Percentiles rank a stretch among this genome's conserved stretches.
Evolutionary conservation across 163 green algal genomes (phyloP).

Genomic region (Prototheca wickerhamii): DNA sequence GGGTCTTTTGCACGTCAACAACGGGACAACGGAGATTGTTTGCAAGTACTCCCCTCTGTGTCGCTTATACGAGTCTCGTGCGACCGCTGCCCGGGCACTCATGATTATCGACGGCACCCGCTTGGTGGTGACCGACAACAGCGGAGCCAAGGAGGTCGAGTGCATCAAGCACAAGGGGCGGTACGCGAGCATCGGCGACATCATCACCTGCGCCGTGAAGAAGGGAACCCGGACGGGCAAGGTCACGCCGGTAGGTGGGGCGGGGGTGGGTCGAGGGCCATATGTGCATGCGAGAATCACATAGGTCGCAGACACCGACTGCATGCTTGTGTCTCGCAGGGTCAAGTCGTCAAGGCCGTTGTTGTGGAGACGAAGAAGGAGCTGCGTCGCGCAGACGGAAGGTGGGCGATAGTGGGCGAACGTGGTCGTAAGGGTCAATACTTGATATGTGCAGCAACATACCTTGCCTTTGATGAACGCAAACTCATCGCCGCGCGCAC

Average conservation of each 20-base stretch:
- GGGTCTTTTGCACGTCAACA: background rate
- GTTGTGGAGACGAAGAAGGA: constrained; percentile 55
- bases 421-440: no score
- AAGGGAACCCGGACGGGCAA: constrained; percentile 15
- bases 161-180: constrained; percentile 43
- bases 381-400: constrained; percentile 28
- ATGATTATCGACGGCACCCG: constrained; percentile 35
- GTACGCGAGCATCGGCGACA: constrained; percentile 41
- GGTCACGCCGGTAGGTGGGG: background rate
- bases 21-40: no score
- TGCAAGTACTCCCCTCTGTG: background rate
- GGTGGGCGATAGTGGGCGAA: no score
- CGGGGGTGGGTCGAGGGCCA: background rate
- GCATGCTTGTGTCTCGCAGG: constrained; percentile 5
- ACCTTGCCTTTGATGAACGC: background rate
- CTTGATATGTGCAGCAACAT: no score
- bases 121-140: constrained; percentile 47
- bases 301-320: no score
- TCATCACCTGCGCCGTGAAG: constrained; percentile 61
- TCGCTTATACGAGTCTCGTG: background rate
- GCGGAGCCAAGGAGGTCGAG: constrained; percentile 46
- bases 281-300: background rate
- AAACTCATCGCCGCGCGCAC: background rate
- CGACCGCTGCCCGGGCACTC: background rate
- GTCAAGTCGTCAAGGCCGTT: constrained; percentile 45